Evolutionary conservation across 2,329 filamentous ascomycete genomes (phyloP), one percentile per base, ranked within the genome.

Genomic region (Cercospora citrullina): DNA sequence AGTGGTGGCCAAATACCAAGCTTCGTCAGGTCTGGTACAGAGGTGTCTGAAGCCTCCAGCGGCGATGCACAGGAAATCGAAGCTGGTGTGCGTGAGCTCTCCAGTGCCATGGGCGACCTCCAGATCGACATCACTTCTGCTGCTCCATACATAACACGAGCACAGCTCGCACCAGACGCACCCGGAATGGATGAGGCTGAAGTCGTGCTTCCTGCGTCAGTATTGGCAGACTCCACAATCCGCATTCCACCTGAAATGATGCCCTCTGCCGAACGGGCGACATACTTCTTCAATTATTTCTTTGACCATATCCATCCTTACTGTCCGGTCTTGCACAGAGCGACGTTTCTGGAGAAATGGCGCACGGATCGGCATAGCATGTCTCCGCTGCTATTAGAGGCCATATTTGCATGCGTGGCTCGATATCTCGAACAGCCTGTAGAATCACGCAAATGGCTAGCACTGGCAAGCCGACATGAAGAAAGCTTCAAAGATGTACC

Each of bases 401-500:
- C 92, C 6, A 89, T 98, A 18, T 96, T 98, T 79, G 93, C 94
- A 12, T 95, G 96, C 77, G 90, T 93, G 4, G 92, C 92, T 8
- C 87, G 93, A 42, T 85, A 97, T 69, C 89, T 93, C 0, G 93
- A 95, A 71, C 92, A 96, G 72, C 90, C 92, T 4, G 87, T 90
- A 0, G 89, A 95, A 79, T 93, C 93, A 10, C 91, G 94, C 72
- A 93, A 95, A 79, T 98, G 95, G 95, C 87, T 98, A 60, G 93
- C 93, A 31, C 85, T 98, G 70, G 94, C 93, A 67, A 91, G 92
- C 30, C 90, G 92, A 77, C 94, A 98, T 76, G 91, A 94, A 72
- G 91, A 96, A 78, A 92, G 91, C 60, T 98, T 97, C 78, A 94
- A 96, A 87, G 94, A 97, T 75, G 89, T 94, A 26, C 93, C 94